phyloP scores from a whole-genome alignment of 2,329 filamentous ascomycete species.

The Fusarium avenaceum region DNA sequence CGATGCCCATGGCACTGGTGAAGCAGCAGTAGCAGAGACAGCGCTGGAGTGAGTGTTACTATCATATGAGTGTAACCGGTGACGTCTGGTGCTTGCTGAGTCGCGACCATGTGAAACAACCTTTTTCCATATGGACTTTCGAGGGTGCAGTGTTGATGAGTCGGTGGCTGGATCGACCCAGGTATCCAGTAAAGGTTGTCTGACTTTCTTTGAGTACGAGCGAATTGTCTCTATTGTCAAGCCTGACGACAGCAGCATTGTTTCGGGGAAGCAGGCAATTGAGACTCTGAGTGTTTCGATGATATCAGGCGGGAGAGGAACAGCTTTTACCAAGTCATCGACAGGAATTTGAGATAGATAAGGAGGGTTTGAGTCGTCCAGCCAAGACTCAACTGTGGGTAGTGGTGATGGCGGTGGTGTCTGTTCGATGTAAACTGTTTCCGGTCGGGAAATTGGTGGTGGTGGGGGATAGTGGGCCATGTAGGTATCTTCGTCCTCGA shows the following conservation, averaged over 20 bases:
- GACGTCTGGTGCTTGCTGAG: constrained; percentile 32
- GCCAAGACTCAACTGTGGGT: constrained; percentile 55
- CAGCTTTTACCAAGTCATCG: constrained; percentile 56
- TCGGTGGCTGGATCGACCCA: constrained; percentile 41
- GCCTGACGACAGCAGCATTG: constrained; percentile 68
- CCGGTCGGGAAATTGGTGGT: constrained; percentile 29
- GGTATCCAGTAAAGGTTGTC: constrained; percentile 54
- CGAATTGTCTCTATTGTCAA: constrained; percentile 71
- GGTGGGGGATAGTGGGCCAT: constrained; percentile 17
- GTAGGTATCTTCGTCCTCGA: constrained; percentile 41
- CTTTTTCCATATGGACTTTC: constrained; percentile 55
- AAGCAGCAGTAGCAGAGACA: constrained; percentile 34
- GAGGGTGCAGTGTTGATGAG: constrained; percentile 24
- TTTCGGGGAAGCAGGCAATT: constrained; percentile 70
- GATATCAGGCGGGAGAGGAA: constrained; percentile 67
- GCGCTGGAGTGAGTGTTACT: constrained; percentile 25
- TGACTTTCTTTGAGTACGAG: constrained; percentile 66
- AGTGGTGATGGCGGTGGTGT: constrained; percentile 54
- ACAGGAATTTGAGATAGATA: constrained; percentile 49
- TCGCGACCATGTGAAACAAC: constrained; percentile 52
- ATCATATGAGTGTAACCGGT: constrained; percentile 33
- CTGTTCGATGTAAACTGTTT: constrained; percentile 50
- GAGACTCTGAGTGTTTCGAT: constrained; percentile 68
- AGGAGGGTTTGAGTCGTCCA: constrained; percentile 52
- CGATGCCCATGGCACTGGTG: constrained; percentile 57